phyloP scores from a whole-genome alignment of 441 rosid species.

The Syzygium syzygioides region DNA sequence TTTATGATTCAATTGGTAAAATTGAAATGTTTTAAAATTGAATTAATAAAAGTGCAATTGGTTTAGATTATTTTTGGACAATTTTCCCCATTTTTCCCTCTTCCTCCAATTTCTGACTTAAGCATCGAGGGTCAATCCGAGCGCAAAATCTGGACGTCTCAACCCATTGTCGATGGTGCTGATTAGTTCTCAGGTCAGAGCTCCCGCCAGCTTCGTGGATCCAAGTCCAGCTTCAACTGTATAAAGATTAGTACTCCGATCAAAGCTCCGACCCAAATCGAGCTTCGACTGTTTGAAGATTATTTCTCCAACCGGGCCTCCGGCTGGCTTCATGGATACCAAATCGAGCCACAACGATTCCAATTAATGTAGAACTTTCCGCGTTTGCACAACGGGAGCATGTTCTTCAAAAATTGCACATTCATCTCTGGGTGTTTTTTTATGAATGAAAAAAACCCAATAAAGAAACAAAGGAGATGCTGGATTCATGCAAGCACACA shows the following conservation, averaged over 20 bases:
- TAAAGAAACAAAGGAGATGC: background rate
- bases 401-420: background rate
- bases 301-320: background rate
- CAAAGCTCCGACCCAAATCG: too few species aligned
- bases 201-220: background rate
- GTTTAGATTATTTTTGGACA: too few species aligned
- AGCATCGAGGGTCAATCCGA: background rate
- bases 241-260: background rate
- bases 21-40: too few species aligned
- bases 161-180: background rate
- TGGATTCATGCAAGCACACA: background rate
- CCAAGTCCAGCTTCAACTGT: background rate
- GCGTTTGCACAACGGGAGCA: background rate
- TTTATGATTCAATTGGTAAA: too few species aligned
- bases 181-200: background rate
- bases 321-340: background rate
- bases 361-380: background rate
- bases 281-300: too few species aligned
- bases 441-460: background rate
- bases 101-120: background rate
- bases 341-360: background rate
- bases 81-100: background rate
- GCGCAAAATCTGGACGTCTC: background rate
- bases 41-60: too few species aligned
- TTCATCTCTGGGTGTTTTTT: background rate